Base-by-base conservation (phyloP, 2,329 filamentous ascomycete genomes). In the Fonsecaea nubica region DNA sequence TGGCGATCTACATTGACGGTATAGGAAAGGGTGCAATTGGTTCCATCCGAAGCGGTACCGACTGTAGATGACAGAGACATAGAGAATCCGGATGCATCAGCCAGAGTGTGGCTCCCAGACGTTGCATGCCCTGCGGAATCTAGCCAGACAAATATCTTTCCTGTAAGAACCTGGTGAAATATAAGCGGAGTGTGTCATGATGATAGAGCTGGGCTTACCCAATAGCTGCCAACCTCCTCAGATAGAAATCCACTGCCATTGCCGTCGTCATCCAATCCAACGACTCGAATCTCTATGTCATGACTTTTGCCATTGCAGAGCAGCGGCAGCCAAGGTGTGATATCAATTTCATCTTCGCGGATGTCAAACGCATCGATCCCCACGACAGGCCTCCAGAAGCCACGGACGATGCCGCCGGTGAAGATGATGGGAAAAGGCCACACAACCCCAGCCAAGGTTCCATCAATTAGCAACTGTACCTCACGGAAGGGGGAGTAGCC, bases 341-440 rank as follows among this genome's bases (percentile, higher is more conserved):
- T 59, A 9, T 59, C 57, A 25, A 59, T 59, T 36, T 59, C 57
- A 50, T 59, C 42, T 59, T 59, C 57, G 13, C 40, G 57, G 5
- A 59, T 59, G 40, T 59, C 57, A 32, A 59, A 59, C 15, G 57
- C 10, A 25, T 59, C 57, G 4, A 59, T 52, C 3, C 57, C 57
- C 10, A 59, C 57, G n/a, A 59, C 13, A 10, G 57, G 57, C 35
- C 57, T 50, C 57, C 57, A 59, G 7, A 59, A 36, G 30, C 57
- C 57, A 32, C 40, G 57, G n/a, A 59, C 57, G 32, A 59, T 50
- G 57, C 57, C 57, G 42, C 57, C 57, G 15, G 57, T 59, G 42
- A 59, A 59, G 57, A 59, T 21, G 2, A 59, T 15, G 8, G 57
- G 57, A 18, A 59, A 59, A 10, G 57, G 57, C 57, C 57, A 59